Conservation (phyloP, 1,139 yeast species). For the Yamadazyma spencermartinsiae region DNA sequence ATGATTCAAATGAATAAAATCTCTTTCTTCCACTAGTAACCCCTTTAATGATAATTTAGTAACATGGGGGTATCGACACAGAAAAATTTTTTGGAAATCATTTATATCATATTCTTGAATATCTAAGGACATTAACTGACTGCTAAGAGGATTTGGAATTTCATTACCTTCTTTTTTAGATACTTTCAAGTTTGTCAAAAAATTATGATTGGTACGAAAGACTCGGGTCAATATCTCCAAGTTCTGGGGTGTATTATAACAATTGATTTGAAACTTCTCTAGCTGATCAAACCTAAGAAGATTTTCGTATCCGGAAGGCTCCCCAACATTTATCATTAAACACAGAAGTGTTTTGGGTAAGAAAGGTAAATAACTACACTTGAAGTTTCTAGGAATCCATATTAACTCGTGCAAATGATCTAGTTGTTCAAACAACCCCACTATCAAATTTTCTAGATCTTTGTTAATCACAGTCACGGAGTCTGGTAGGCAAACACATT, state of each 20-base stretch:
- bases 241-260: not conserved
- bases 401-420: constrained; percentile 30
- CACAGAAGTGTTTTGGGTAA: constrained; percentile 10
- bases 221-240: not conserved
- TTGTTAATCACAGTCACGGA: constrained; percentile 34
- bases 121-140: not conserved
- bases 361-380: constrained; percentile 24
- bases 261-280: not conserved
- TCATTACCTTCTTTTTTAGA: not conserved
- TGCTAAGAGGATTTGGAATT: constrained; percentile 1
- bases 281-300: not conserved
- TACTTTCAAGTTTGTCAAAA: not conserved
- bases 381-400: constrained; percentile 38
- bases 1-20: constrained; percentile 21
- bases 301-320: not conserved
- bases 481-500: constrained; percentile 34
- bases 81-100: not conserved
- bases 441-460: constrained; percentile 51
- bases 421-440: constrained; percentile 52
- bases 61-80: constrained; percentile 14
- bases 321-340: not conserved
- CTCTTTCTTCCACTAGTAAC: constrained; percentile 25
- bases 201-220: not conserved
- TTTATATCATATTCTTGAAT: not conserved
- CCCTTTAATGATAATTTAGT: constrained; percentile 27